These are phyloP conservation scores for Sclerotinia borealis DNA, from an alignment of 2,329 filamentous ascomycete genomes.

Conservation along the genomic window DNA sequence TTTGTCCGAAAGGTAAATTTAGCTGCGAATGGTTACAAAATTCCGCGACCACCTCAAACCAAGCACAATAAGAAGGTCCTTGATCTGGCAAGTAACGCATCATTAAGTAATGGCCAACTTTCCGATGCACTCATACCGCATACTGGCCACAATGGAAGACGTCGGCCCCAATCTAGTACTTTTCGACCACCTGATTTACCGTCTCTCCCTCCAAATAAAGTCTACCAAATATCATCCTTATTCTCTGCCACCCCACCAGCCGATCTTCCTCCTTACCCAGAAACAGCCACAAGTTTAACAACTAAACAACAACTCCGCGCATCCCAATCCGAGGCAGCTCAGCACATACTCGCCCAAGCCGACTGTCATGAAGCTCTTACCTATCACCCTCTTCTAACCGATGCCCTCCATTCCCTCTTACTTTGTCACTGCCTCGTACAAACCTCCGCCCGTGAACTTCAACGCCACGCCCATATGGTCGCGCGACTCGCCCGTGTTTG, in stretches of 20 bases:
- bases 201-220: constrained; percentile 42
- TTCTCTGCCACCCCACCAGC: constrained; percentile 63
- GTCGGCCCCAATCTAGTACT: constrained; percentile 29
- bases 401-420: constrained; percentile 71
- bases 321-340: constrained; percentile 28
- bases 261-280: constrained; percentile 62
- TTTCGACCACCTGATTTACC: constrained; percentile 34
- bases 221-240: constrained; percentile 54
- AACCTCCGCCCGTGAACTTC: constrained; percentile 70
- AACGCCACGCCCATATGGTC: constrained; percentile 76
- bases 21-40: constrained; percentile 43
- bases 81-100: constrained; percentile 30
- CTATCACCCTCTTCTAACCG: constrained; percentile 74
- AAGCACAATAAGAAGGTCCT: constrained; percentile 20
- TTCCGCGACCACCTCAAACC: constrained; percentile 30
- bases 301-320: constrained; percentile 31
- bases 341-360: constrained; percentile 35
- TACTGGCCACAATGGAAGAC: constrained; percentile 30
- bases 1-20: constrained; percentile 53
- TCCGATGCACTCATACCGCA: constrained; percentile 42
- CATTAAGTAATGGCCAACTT: constrained; percentile 30
- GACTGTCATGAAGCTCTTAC: constrained; percentile 61
- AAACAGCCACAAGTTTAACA: constrained; percentile 33
- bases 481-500: constrained; percentile 67
- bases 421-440: constrained; percentile 75